These are phyloP conservation scores for Kalanchoe fedtschenkoi DNA, from an alignment of 164 flowering plant species.

Conservation along the genomic window DNA sequence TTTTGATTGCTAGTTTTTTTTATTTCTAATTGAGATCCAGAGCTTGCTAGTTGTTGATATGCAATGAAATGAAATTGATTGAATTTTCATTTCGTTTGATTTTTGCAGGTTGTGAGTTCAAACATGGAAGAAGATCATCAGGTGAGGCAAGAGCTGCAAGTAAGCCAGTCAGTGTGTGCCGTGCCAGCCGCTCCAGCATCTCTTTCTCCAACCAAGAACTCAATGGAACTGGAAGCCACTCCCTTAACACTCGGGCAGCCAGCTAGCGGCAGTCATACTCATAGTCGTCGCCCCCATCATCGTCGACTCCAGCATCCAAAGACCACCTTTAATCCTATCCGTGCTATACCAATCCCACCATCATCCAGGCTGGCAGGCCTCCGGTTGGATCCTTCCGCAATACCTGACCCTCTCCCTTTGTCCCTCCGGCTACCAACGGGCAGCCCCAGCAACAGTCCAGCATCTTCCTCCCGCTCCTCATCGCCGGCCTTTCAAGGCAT, in stretches of 20 bases:
- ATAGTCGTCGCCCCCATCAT: background rate
- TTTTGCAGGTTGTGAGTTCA: conserved; percentile 20
- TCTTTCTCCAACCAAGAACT: conserved; percentile 10
- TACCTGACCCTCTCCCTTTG: conserved; percentile 19
- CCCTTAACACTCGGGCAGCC: conserved; percentile 16
- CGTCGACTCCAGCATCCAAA: background rate
- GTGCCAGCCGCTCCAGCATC: conserved; percentile 3
- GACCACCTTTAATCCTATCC: background rate
- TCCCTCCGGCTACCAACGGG: conserved; percentile 30
- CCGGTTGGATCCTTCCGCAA: conserved; percentile 27
- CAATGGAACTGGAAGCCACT: conserved; percentile 11
- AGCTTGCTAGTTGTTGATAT: background rate
- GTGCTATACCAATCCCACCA: conserved; percentile 42
- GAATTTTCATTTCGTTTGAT: too few relatives aligned
- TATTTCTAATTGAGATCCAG: too few relatives aligned
- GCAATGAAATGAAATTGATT: background rate
- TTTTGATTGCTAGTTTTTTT: too few relatives aligned
- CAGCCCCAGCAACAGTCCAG: conserved; percentile 14
- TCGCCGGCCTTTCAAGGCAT: conserved; percentile 33
- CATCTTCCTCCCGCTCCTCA: conserved; percentile 14
- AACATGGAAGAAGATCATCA: conserved; percentile 25
- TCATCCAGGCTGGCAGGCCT: conserved; percentile 44
- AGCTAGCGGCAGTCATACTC: conserved; percentile 6
- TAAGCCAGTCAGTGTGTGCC: background rate
- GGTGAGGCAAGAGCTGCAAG: conserved; percentile 8